These are phyloP conservation scores for Pseudogymnoascus verrucosus DNA, from an alignment of 2,329 filamentous ascomycete genomes.

Conservation along the genomic window DNA sequence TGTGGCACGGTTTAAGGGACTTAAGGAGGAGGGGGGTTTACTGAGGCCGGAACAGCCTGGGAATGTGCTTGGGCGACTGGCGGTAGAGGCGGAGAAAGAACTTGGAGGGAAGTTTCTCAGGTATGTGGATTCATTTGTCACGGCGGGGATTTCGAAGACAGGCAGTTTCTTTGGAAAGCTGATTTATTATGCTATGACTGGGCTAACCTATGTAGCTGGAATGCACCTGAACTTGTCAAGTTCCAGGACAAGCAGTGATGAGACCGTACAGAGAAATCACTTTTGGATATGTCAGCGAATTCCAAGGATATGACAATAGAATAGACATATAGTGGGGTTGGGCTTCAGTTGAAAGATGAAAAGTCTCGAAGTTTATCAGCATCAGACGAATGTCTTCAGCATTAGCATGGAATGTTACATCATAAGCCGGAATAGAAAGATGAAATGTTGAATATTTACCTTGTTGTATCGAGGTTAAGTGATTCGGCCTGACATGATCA, in stretches of 20 bases:
- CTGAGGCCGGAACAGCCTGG: constrained; percentile 79
- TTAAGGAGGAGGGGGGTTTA: constrained; percentile 63
- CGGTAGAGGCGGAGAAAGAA: constrained; percentile 52
- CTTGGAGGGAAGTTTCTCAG: constrained; percentile 70
- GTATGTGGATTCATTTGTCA: constrained; percentile 35
- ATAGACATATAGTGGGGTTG: constrained; percentile 23
- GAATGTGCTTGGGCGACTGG: constrained; percentile 74
- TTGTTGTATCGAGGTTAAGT: constrained; percentile 12
- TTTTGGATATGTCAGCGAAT: constrained; percentile 6
- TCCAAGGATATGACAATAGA: constrained; percentile 8
- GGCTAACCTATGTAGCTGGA: constrained; percentile 31
- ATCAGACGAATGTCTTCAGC: constrained; percentile 50
- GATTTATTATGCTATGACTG: constrained; percentile 36
- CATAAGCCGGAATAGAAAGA: constrained; percentile 38
- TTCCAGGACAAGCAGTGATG: constrained; percentile 10
- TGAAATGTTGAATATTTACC: constrained; percentile 19
- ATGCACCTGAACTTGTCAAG: constrained; percentile 11
- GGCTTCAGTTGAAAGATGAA: constrained; percentile 78
- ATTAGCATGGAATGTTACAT: constrained; percentile 77
- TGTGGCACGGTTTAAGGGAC: constrained; percentile 55
- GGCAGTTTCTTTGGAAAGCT: not conserved
- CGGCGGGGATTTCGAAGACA: not conserved
- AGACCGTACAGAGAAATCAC: not conserved
- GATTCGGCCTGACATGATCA: not conserved
- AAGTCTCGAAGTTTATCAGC: constrained; percentile 63